phyloP scores from a whole-genome alignment of 805 yeast species.

The Barnettozyma siamensis region DNA sequence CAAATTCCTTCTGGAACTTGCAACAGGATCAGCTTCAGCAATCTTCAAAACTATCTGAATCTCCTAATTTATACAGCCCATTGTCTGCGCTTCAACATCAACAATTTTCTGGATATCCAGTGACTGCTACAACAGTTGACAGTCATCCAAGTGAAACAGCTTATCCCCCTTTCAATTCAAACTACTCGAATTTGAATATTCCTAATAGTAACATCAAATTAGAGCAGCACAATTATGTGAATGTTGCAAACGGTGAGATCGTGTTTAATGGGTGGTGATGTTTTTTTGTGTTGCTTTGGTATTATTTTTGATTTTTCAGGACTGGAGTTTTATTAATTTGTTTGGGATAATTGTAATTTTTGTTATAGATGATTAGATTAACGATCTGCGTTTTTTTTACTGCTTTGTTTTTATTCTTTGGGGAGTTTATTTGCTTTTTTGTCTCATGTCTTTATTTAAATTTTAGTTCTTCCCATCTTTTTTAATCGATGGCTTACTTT shows the following conservation, averaged over 20 bases:
- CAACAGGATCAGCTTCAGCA: neutral
- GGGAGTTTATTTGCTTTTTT: too few relatives aligned
- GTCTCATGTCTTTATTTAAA: too few relatives aligned
- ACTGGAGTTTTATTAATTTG: neutral
- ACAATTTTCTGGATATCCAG: neutral
- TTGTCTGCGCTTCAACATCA: neutral
- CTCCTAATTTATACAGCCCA: neutral
- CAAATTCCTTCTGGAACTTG: constrained; percentile 2
- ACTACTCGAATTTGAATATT: neutral
- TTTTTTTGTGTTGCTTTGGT: neutral
- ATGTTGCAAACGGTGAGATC: neutral
- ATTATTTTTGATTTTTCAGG: neutral
- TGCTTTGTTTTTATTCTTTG: too few relatives aligned
- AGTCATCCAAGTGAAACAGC: neutral
- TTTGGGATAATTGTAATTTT: too few relatives aligned
- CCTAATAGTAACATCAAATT: neutral
- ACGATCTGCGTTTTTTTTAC: too few relatives aligned
- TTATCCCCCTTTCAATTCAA: neutral
- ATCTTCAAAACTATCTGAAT: constrained; percentile 2
- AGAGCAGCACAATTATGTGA: neutral
- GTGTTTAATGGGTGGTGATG: constrained; percentile 2
- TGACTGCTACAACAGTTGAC: constrained; percentile 1
- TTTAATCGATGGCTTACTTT: too few relatives aligned
- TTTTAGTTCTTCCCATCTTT: too few relatives aligned
- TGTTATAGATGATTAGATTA: too few relatives aligned